Base-by-base conservation (phyloP, 169 alveolate species). In the Perkinsus olseni region DNA sequence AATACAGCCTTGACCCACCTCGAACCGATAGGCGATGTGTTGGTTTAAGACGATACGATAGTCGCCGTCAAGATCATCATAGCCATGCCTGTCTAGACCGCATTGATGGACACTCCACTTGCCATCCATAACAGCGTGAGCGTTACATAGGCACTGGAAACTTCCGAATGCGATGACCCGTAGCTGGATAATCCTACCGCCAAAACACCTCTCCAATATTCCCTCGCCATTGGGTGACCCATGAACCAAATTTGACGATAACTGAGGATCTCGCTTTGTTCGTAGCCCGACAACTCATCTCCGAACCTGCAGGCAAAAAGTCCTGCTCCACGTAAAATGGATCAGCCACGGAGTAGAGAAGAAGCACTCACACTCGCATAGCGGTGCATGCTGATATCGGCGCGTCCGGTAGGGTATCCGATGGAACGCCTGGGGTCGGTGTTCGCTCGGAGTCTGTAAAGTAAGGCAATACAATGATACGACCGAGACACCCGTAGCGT, bases 21-120 rank as follows among this genome's bases (percentile, higher is more conserved):
- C 98, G 95, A 95, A 97, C 93, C 98, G 92, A 91, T 95, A 97
- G 45, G 96, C 98, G 38, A 97, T 94, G 92, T 97, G 98, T 74
- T 95, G 97, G 38, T 96, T 95, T 21, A 93, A 39, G 8, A 95
- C 93, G 91, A 95, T 94, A 91, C 93, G 94, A 94, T 97, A 97
- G 91, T 96, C 97, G 21, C 98, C 98, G 62, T 96, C 96, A 91
- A 95, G 95, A 93, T 96, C 98, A 94, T 97, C 97, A 92, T 94
- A 96, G 20, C 96, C 96, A 91, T 92, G 93, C 62, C 95, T 95
- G 34, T 13, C 37, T 3, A 62, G 34, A 3, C 8, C 82, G 31
- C 82, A 62, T 24, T 62, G 82, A 40, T 62, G 82, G 82, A 6
- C 1, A 4, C 1, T 3, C 4, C 13, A 62, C 82, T 21, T 62